These are phyloP conservation scores for Pleurostoma richardsiae DNA, from an alignment of 2,329 filamentous ascomycete species.

Conservation along the genomic window DNA sequence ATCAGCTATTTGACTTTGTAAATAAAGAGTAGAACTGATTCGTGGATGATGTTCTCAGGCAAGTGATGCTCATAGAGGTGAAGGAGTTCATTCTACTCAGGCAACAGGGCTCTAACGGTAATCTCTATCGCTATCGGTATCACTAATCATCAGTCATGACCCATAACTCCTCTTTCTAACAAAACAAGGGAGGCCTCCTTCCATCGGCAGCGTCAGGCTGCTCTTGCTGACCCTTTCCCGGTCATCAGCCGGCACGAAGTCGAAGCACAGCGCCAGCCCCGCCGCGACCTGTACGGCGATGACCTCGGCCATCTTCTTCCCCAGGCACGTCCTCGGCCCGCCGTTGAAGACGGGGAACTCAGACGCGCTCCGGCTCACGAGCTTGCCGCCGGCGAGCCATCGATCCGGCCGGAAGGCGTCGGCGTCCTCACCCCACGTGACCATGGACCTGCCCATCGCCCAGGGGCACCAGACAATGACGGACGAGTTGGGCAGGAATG, in stretches of 20 bases:
- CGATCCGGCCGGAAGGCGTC: constrained; percentile 51
- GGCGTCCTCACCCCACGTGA: constrained; percentile 53
- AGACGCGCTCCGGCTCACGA: constrained; percentile 39
- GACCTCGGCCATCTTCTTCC: constrained; percentile 60
- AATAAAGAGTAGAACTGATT: too few relatives aligned
- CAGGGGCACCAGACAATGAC: constrained; percentile 60
- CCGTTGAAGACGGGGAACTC: constrained; percentile 64
- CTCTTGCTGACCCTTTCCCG: constrained; percentile 50
- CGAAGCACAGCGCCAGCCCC: constrained; percentile 41
- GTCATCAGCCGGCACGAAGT: constrained; percentile 39
- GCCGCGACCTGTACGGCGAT: constrained; percentile 53
- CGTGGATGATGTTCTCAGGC: too few relatives aligned
- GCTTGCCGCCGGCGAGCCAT: constrained; percentile 35
- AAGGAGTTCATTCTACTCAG: too few relatives aligned
- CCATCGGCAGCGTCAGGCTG: constrained; percentile 60
- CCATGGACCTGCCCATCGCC: constrained; percentile 55
- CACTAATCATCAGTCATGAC: too few relatives aligned
- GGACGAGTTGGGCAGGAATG: constrained; percentile 45
- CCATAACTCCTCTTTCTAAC: constrained; percentile 17
- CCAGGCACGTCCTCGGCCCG: constrained; percentile 54
- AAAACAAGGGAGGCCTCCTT: constrained; percentile 49
- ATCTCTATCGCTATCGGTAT: too few relatives aligned
- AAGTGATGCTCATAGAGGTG: too few relatives aligned
- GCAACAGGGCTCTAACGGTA: too few relatives aligned
- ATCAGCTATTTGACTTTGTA: too few relatives aligned